These are phyloP conservation scores for Kalaharituber pfeilii DNA, from an alignment of 2,329 filamentous ascomycete species.

Conservation along the genomic window DNA sequence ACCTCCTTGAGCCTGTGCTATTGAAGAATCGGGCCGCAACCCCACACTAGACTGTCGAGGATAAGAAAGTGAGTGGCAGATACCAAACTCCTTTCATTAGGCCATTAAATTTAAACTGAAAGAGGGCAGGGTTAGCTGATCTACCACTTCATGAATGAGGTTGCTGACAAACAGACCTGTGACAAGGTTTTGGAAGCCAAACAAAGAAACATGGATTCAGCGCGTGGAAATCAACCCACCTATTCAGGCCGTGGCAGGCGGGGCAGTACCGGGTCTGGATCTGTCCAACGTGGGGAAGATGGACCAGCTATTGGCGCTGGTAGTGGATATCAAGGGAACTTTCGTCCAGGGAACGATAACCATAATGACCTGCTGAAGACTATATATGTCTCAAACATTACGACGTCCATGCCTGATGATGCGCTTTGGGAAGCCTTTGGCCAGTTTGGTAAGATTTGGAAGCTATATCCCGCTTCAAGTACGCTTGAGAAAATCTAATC, in stretches of 20 bases:
- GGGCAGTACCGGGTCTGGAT: neutral
- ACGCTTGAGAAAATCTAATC: conserved; percentile 4
- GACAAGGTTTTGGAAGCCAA: no score
- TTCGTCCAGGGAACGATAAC: neutral
- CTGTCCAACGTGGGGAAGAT: neutral
- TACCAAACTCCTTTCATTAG: no score
- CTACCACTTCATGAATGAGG: no score
- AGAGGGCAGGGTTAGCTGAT: no score
- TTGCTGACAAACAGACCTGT: no score
- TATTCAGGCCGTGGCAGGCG: neutral
- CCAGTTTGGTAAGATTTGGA: conserved; percentile 15
- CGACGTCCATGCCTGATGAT: conserved; percentile 10
- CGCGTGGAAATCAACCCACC: neutral
- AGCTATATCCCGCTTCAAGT: neutral
- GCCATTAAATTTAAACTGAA: no score
- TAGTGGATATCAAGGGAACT: neutral
- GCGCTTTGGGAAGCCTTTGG: conserved; percentile 15
- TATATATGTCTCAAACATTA: conserved; percentile 15
- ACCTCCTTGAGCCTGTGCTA: no score
- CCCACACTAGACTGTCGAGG: no score
- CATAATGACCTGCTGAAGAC: conserved; percentile 1
- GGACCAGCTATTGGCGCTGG: neutral
- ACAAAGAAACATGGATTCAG: neutral
- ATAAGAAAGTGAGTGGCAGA: no score
- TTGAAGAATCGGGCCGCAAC: no score